Evolutionary conservation across 2,329 filamentous ascomycete genomes (phyloP), one percentile per base, ranked within the genome.

Genomic region (Sphaerostilbella broomeana): DNA sequence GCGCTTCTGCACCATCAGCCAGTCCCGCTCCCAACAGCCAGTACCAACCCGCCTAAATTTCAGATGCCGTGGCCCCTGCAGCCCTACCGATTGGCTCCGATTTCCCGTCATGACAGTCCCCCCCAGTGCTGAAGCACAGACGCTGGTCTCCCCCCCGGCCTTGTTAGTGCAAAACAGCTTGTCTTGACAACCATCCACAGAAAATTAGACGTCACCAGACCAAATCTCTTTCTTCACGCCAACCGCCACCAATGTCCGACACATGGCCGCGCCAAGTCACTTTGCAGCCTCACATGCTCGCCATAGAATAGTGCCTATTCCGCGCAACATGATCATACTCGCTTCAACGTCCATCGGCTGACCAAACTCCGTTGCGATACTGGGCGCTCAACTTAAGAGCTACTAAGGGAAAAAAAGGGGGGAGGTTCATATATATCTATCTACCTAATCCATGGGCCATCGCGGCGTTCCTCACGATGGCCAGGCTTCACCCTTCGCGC

Each of bases 261-360:
- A 26, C 32, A 41, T 41, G 32, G 31, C 38, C 21, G 13, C 11
- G 27, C 17, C 37, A 31, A 20, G 26, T 21, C 33, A 28, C 28
- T 19, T 35, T 42, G 36, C 28, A 38, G 29, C 33, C 34, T 38
- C 40, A 42, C 40, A 38, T 38, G 40, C 16, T 16, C n/a, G 9
- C 6, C 11, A 10, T 16, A 15, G 15, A 31, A 31, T 24, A 15
- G 24, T 34, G 31, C 15, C 19, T 35, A n/a, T n/a, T 13, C 35
- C 21, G 26, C 21, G 32, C 26, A 21, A 20, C 38, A 36, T 41
- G 38, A 41, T 20, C 32, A 25, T 20, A 21, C 8, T 20, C 25
- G 30, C 20, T 29, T 31, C 18, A 8, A 20, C 7, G 16, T 16
- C 10, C 15, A 28, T 38, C 35, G 26, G 40, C 40, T 42, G 40